phyloP scores from a whole-genome alignment of 1,284 basidiomycete species.

The Volvariella volvacea region DNA sequence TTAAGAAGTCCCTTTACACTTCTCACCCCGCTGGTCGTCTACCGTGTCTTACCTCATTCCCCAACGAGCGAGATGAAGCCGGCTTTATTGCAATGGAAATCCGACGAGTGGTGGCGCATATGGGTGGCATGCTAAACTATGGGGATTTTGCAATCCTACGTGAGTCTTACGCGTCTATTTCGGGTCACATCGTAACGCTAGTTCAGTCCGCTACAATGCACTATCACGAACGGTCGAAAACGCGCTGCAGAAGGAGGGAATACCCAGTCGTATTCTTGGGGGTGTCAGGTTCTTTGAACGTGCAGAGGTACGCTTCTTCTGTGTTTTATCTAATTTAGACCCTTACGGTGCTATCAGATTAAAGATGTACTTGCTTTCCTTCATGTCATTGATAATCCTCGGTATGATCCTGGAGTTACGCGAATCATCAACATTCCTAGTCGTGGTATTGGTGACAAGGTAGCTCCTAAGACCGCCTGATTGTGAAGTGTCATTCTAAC shows the following conservation, averaged over 20 bases:
- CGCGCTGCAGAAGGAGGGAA: conserved; percentile 70
- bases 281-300: conserved; percentile 89
- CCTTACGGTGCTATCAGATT: conserved; percentile 35
- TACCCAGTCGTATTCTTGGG: conserved; percentile 74
- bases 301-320: conserved; percentile 45
- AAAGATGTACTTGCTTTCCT: conserved; percentile 88
- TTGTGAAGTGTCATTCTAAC: background rate
- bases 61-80: conserved; percentile 55
- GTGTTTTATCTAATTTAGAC: conserved; percentile 11
- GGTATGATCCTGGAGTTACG: conserved; percentile 72
- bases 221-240: conserved; percentile 76
- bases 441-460: conserved; percentile 82
- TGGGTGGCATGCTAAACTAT: conserved; percentile 68
- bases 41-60: conserved; percentile 46
- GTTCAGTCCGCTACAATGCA: conserved; percentile 76
- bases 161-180: conserved; percentile 28
- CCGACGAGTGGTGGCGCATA: conserved; percentile 68
- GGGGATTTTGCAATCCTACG: conserved; percentile 78
- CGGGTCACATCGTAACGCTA: background rate
- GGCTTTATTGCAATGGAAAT: conserved; percentile 76
- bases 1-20: conserved; percentile 73
- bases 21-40: conserved; percentile 60
- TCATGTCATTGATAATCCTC: conserved; percentile 79
- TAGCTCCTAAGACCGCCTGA: conserved; percentile 18
- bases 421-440: conserved; percentile 75